Evolutionary conservation across 2,329 filamentous ascomycete genomes (phyloP), one percentile per base, ranked within the genome.

Genomic region (Nigrospora sphaerica): DNA sequence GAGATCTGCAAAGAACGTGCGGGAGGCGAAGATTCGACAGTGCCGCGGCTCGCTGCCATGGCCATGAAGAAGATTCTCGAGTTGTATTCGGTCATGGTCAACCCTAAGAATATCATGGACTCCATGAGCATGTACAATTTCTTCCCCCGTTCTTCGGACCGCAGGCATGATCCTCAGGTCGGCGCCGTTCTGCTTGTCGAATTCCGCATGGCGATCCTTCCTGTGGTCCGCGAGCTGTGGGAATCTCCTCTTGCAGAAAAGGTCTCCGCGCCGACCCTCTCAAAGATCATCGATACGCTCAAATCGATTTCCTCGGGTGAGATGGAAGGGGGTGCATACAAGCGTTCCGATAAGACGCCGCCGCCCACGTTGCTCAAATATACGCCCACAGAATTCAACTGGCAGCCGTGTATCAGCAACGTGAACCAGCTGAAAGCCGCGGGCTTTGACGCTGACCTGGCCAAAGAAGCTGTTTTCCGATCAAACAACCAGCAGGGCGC

Each of bases 181-280:
- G 76, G 82, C 13, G 73, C 80, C 2, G 92, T 96, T 57, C 86
- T 97, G 46, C 71, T 96, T 13, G 82, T 97, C 6, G 92, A 97
- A 62, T 68, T 97, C 37, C 85, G 93, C 37, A 81, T 86, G 67
- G 80, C 83, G 23, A 80, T 96, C 23, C 69, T 96, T 13, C 88
- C 90, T 1, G 80, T 85, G 39, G 77, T 93, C 36, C 78, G 79
- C 47, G 77, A 83, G 40, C 77, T 97, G 28, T 98, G 93, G 95
- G 83, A 88, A 54, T 95, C 90, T 1, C 73, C 81, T 23, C 80
- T 95, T 41, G 80, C 93, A 16, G 89, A 95, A 55, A 91, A 88
- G 57, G 80, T 89, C 1, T 83, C 86, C 3, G 84, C 83, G 19
- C 77, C 82, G 18, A 86, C 91, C 37, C 80, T 93, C 16, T 86